Evolutionary conservation across 2,329 filamentous ascomycete genomes (phyloP), one percentile per base, ranked within the genome.

Genomic region (Ceratocystis papillata): DNA sequence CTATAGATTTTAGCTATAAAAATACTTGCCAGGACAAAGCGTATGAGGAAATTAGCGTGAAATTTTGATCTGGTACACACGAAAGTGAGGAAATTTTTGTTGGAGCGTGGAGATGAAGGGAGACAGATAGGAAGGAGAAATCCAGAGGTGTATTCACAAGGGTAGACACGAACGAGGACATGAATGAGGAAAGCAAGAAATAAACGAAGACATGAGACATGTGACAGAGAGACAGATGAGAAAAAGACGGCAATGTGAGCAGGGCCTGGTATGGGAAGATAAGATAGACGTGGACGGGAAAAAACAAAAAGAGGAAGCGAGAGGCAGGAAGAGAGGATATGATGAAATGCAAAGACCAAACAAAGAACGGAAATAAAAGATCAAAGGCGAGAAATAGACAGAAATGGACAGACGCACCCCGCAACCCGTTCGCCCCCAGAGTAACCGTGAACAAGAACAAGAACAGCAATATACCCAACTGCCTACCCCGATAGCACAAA

Each of bases 391-490:
- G 20, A 67, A 30, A 61, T 48, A 41, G 33, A 37, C 33, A 37
- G 33, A 37, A 41, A 41, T 41, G 10, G 33, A 64, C 46, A 64
- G 45, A 64, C 62, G 37, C 37, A 64, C 48, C 46, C n/a, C 62
- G 48, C 62, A 55, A 55, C 22, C 46, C 46, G 44, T 50, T 64
- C 55, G 28, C 33, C 61, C 61, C 45, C 45, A 63, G 61, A 63
- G 37, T 63, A 46, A 63, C 61, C 61, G 45, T 48, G 61, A 63
- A 63, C 46, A 63, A 48, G 44, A 63, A 45, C 17, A 50, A 50
- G 61, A 63, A 63, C 46, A 63, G 30, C 25, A 63, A 45, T 30
- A 50, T 63, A 63, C 61, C 61, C 61, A 63, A 50, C 61, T 63
- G 45, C 61, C 61, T 48, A 50, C 61, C 30, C 61, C 61, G 46